These are phyloP conservation scores for Aspergillus sp. DNA, from an alignment of 2,329 filamentous ascomycete genomes.

Conservation along the genomic window DNA sequence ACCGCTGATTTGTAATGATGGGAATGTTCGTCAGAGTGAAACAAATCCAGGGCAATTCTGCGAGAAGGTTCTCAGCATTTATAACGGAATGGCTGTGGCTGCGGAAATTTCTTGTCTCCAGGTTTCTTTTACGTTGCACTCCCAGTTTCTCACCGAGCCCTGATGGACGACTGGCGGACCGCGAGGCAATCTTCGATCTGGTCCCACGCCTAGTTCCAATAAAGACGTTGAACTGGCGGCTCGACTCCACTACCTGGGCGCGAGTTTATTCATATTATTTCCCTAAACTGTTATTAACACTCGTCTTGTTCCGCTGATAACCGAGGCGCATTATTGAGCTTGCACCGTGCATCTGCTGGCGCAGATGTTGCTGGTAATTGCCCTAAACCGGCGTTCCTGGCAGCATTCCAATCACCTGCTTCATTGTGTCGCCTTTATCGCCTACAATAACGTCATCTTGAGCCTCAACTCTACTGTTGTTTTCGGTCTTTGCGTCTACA, in stretches of 20 bases:
- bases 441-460: not conserved
- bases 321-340: not conserved
- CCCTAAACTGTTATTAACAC: not conserved
- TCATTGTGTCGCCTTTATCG: not conserved
- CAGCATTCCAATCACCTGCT: not conserved
- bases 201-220: constrained; percentile 16
- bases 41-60: not conserved
- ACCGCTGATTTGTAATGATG: constrained; percentile 19
- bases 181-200: constrained; percentile 20
- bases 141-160: constrained; percentile 4
- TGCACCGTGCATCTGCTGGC: not conserved
- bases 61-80: constrained; percentile 2
- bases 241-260: constrained; percentile 11
- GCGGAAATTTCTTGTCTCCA: constrained; percentile 9
- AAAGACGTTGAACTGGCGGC: constrained; percentile 6
- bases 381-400: not conserved
- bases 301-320: constrained; percentile 1
- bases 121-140: constrained; percentile 31
- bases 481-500: not conserved
- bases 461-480: not conserved
- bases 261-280: not conserved
- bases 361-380: not conserved
- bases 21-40: not conserved
- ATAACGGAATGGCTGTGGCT: constrained; percentile 1
- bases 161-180: constrained; percentile 11